Evolutionary conservation across 257 asterid genomes (phyloP).

Genomic region (Lithospermum erythrorhizon): DNA sequence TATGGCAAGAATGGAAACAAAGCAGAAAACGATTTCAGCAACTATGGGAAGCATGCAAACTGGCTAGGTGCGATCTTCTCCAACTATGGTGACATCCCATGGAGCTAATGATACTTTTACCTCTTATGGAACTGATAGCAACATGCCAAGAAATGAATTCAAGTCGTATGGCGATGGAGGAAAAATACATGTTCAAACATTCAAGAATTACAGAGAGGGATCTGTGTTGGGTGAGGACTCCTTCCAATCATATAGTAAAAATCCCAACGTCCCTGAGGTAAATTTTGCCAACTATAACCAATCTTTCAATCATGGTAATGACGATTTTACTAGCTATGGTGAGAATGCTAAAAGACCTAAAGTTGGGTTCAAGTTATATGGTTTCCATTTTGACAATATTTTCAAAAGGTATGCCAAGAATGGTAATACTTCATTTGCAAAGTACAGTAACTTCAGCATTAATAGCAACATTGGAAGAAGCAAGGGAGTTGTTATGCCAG

Average conservation of each 20-base stretch:
- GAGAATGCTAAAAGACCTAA: not conserved
- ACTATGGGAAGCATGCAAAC: slow-evolving; percentile 6
- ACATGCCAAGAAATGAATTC: slow-evolving; percentile 5
- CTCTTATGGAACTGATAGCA: not conserved
- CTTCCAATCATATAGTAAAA: slow-evolving; percentile 6
- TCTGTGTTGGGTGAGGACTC: slow-evolving; percentile 5
- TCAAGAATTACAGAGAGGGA: slow-evolving; percentile 4
- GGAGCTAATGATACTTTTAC: slow-evolving; percentile 1
- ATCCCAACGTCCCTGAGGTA: slow-evolving; percentile 1
- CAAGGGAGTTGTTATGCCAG: slow-evolving; percentile 1
- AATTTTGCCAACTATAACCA: slow-evolving; percentile 8
- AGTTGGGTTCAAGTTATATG: slow-evolving; percentile 6
- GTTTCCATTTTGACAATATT: slow-evolving; percentile 1
- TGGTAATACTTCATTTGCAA: not conserved
- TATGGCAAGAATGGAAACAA: slow-evolving; percentile 12
- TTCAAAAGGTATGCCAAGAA: slow-evolving; percentile 9
- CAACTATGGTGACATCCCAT: not conserved
- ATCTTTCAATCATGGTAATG: slow-evolving; percentile 6
- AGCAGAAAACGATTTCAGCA: slow-evolving; percentile 4
- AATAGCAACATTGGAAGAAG: slow-evolving; percentile 1
- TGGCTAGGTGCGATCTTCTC: not conserved
- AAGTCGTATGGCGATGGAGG: slow-evolving; percentile 3
- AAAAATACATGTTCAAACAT: not conserved
- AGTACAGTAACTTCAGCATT: not conserved
- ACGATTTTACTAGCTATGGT: slow-evolving; percentile 10